These are phyloP conservation scores for Fusarium luffae DNA, from an alignment of 2,329 filamentous ascomycete genomes.

Conservation along the genomic window DNA sequence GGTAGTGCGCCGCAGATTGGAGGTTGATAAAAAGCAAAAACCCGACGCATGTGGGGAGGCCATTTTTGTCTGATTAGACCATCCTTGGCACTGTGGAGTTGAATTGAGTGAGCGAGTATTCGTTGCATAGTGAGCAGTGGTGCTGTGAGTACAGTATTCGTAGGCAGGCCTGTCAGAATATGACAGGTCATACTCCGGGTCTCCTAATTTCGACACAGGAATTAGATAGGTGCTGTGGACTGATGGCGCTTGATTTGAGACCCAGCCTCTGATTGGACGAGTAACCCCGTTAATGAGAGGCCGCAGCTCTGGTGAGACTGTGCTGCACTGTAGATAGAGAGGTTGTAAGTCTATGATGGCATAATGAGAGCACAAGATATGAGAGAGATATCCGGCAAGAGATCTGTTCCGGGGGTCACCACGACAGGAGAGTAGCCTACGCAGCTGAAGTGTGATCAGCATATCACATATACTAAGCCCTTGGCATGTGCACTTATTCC, in stretches of 20 bases:
- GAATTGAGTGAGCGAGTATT: background rate
- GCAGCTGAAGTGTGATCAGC: background rate
- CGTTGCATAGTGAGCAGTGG: constrained; percentile 9
- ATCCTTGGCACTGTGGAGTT: constrained; percentile 11
- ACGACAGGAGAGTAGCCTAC: background rate
- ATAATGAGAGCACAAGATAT: background rate
- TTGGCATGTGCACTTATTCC: constrained; percentile 8
- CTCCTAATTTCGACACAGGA: constrained; percentile 2
- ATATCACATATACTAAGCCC: background rate
- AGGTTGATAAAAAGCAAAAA: constrained; percentile 34
- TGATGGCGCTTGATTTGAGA: constrained; percentile 36
- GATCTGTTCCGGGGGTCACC: constrained; percentile 1
- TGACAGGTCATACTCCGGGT: constrained; percentile 38
- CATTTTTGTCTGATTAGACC: constrained; percentile 43
- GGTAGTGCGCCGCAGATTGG: constrained; percentile 16
- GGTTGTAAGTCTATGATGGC: constrained; percentile 35
- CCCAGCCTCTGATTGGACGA: constrained; percentile 13
- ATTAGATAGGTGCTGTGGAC: constrained; percentile 13
- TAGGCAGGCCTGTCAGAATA: background rate
- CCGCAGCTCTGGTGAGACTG: constrained; percentile 33
- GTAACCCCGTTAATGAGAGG: background rate
- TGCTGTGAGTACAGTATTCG: background rate
- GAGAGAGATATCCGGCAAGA: constrained; percentile 20
- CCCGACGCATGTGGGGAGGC: constrained; percentile 4
- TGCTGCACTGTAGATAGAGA: background rate